Evolutionary conservation across 306 rosid species (phyloP).

Genomic region (Gastrolobium villosum): DNA sequence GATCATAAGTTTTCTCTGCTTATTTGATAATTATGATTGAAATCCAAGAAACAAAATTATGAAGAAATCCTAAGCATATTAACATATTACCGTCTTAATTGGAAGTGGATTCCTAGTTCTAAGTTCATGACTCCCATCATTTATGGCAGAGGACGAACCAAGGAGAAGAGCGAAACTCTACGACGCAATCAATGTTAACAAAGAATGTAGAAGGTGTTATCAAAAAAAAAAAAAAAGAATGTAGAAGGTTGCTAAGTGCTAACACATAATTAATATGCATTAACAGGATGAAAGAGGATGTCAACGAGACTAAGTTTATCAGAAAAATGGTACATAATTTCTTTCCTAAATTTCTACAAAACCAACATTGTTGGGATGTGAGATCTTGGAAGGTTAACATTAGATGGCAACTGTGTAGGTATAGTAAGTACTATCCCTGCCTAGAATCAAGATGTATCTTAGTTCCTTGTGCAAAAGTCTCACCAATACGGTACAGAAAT

Average conservation of each 20-base stretch:
- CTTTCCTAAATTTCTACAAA: slow-evolving; percentile 6
- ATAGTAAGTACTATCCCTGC: background rate
- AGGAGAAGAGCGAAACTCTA: slow-evolving; percentile 14
- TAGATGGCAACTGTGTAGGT: background rate
- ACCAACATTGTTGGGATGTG: slow-evolving; percentile 1
- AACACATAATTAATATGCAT: slow-evolving; percentile 4
- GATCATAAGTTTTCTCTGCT: slow-evolving; percentile 53
- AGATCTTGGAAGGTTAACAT: background rate
- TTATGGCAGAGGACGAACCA: background rate
- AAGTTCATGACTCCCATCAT: slow-evolving; percentile 26
- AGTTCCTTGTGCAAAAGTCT: background rate
- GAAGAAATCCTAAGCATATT: background rate
- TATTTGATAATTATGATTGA: background rate
- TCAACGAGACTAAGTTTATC: slow-evolving; percentile 1
- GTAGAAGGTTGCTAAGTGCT: background rate
- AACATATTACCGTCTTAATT: slow-evolving; percentile 3
- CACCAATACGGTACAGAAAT: background rate
- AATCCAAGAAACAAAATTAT: background rate
- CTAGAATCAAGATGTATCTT: slow-evolving; percentile 12
- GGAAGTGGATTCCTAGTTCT: background rate
- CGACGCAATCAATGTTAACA: background rate
- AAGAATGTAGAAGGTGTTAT: background rate
- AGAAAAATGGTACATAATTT: background rate
- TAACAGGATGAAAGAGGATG: slow-evolving; percentile 22
- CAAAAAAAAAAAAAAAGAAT: no score